phyloP scores from a whole-genome alignment of 2,329 filamentous ascomycete species.

The Pseudogymnoascus sp. region DNA sequence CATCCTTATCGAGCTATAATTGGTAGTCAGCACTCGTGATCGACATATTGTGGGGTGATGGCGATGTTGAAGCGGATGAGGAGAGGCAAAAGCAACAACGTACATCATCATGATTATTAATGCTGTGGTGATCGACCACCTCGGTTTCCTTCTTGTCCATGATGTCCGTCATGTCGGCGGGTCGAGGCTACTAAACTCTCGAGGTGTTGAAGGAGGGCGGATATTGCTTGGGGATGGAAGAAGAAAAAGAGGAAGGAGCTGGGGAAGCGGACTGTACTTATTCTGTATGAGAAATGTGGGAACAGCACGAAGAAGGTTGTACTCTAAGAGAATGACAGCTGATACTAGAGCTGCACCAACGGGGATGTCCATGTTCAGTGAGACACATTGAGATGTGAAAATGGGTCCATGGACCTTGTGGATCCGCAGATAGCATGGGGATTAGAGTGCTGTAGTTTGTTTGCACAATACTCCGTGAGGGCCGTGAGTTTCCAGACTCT shows the following conservation, averaged over 20 bases:
- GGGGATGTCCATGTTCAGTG: not conserved
- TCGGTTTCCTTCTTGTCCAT: not conserved
- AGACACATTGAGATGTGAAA: not conserved
- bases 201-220: not conserved
- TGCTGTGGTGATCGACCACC: not conserved
- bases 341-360: not conserved
- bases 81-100: not conserved
- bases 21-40: not conserved
- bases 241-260: not conserved
- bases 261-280: not conserved
- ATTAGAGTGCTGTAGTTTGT: slow-evolving; percentile 1
- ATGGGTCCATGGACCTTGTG: not conserved
- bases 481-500: not conserved
- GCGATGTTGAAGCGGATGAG: not conserved
- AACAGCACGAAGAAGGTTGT: not conserved
- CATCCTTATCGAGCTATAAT: not conserved
- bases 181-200: not conserved
- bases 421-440: not conserved
- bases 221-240: not conserved
- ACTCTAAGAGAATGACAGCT: slow-evolving; percentile 6
- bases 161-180: not conserved
- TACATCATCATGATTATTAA: not conserved
- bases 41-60: not conserved
- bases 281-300: not conserved
- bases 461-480: not conserved